Base-by-base conservation (phyloP, 805 yeast genomes). In the Helenozyma rhizophorensis region DNA sequence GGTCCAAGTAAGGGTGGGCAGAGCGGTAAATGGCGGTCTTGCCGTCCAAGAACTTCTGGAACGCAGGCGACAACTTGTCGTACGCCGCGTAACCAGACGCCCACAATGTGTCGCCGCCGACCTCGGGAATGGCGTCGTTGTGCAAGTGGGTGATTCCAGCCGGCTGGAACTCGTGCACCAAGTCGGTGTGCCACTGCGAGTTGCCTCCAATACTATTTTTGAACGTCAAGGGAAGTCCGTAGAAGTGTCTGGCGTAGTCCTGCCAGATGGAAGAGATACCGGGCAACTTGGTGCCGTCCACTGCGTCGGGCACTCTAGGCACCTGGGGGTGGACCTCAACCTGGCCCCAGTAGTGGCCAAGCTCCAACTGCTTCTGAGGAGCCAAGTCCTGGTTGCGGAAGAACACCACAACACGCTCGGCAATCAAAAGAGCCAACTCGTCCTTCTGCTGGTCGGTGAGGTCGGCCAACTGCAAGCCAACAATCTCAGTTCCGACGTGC, bases 71-170 rank as follows among this genome's bases (percentile, higher is more conserved):
- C 34, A 75, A 59, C 53, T 70, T 70, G 45, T 75, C 80, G 50
- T 69, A 75, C 24, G 78, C 76, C 31, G 67, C 79, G 43, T 73
- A 74, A n/a, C 79, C 78, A 25, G 76, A 68, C 4, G 72, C 51
- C 76, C 77, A 74, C n/a, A 60, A 41, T 11, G 80, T 75, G 49
- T 75, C 80, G 38, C 80, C 80, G 30, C 80, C 80, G 19, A 64
- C 65, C 1, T 48, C 47, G 6, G 78, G 76, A 18, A 70, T 62
- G 13, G 74, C 60, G 45, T 74, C 76, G 47, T 69, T 60, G 43
- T 74, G 74, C 44, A 78, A 59, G 40, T 68, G 72, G 4, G 82
- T 74, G 42, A 69, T 58, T 14, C 76, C 78, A 2, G 81, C 72
- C 5, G 81, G 80, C 35, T 72, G 74, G 28, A 60, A 58, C 56